A percentile compares a stretch with the other conserved stretches of the same genome.
These are phyloP conservation scores for Plasmodium falciparum DNA, from an alignment of 169 alveolate genomes.

Conservation along the genomic window DNA sequence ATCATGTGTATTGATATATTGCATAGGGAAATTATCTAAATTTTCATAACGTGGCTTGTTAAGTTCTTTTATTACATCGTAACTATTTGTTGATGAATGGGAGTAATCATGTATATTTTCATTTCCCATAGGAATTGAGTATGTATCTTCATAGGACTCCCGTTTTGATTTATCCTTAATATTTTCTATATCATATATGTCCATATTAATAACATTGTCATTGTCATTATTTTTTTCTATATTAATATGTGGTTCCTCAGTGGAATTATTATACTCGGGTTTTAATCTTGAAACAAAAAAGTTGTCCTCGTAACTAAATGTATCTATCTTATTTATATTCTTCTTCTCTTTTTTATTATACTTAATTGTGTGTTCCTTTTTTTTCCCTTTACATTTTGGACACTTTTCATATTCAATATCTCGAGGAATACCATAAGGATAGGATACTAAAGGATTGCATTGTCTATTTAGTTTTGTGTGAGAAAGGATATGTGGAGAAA, in stretches of 20 bases:
- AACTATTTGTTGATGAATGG: background rate
- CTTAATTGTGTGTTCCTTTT: background rate
- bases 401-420: conserved; percentile 58
- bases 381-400: conserved; percentile 64
- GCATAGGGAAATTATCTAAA: too few relatives aligned
- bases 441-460: conserved; percentile 68
- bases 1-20: background rate
- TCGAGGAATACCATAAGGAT: conserved; percentile 67
- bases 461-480: conserved; percentile 49
- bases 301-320: background rate
- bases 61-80: background rate
- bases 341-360: conserved; percentile 8
- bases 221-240: conserved; percentile 2
- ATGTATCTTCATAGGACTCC: conserved; percentile 16
- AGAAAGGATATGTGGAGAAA: conserved; percentile 22
- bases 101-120: background rate
- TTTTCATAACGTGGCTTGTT: conserved; percentile 3
- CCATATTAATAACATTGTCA: background rate
- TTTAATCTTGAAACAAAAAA: conserved; percentile 23
- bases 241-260: background rate
- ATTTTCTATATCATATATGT: conserved; percentile 5
- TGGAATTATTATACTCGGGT: background rate
- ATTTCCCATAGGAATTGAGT: background rate
- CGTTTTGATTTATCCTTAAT: background rate
- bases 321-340: background rate